phyloP scores from a whole-genome alignment of 2,329 filamentous ascomycete species.

The Monosporascus sp. region DNA sequence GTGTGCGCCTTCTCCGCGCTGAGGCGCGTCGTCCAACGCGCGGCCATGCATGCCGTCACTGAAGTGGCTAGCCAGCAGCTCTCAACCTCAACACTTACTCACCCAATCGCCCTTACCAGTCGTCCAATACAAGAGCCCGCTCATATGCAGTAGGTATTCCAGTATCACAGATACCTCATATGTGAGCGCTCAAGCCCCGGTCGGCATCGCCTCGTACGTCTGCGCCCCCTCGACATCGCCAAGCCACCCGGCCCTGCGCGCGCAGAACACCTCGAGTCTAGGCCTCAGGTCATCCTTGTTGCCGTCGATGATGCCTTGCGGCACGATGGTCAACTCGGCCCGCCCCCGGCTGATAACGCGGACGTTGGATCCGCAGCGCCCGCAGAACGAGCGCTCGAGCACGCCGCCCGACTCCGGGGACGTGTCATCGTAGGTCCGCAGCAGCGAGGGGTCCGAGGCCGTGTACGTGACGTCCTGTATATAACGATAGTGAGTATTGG shows the following conservation, averaged over 20 bases:
- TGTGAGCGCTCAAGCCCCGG: neutral
- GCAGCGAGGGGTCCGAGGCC: conserved; percentile 7
- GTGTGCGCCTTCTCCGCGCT: too few species aligned
- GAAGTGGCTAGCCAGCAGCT: too few species aligned
- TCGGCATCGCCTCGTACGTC: conserved; percentile 5
- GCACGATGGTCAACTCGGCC: conserved; percentile 3
- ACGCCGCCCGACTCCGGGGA: conserved; percentile 11
- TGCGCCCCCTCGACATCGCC: conserved; percentile 1
- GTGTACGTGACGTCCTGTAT: conserved; percentile 14
- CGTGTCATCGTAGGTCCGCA: conserved; percentile 12
- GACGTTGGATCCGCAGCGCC: conserved; percentile 12
- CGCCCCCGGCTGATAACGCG: neutral
- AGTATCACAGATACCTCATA: too few species aligned
- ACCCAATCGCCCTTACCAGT: too few species aligned
- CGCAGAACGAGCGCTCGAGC: conserved; percentile 16
- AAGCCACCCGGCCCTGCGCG: conserved; percentile 9
- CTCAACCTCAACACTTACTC: too few species aligned
- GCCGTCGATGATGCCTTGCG: conserved; percentile 18
- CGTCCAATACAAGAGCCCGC: too few species aligned
- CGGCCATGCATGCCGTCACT: too few species aligned
- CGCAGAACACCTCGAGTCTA: conserved; percentile 9
- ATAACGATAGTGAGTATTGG: neutral
- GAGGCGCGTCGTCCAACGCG: too few species aligned
- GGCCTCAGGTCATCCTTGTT: conserved; percentile 12
- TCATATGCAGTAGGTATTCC: too few species aligned